A percentile compares a stretch with the other conserved stretches of the same genome.
These are phyloP conservation scores for Arthrobotrys pseudoclavata DNA, from an alignment of 2,329 filamentous ascomycete species.

Conservation along the genomic window DNA sequence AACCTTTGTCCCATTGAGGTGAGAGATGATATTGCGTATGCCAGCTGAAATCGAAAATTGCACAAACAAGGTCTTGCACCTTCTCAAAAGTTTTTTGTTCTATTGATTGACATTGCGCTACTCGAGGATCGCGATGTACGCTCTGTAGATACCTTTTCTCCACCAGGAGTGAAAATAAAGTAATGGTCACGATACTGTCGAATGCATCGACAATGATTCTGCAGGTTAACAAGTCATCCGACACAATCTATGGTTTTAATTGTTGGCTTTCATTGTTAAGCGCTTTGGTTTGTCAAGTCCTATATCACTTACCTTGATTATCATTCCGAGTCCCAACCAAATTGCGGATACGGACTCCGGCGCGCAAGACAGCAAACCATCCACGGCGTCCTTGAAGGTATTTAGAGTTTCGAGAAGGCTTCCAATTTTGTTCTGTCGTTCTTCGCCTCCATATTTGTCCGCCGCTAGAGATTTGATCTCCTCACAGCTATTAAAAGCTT, in stretches of 20 bases:
- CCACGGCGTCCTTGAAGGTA: not conserved
- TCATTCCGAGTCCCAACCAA: constrained; percentile 12
- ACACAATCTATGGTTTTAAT: not conserved
- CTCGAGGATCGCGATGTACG: not conserved
- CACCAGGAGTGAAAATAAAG: constrained; percentile 16
- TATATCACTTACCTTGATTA: not conserved
- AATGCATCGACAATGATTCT: not conserved
- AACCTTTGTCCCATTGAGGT: not conserved
- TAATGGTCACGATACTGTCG: constrained; percentile 38
- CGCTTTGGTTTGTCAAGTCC: too few species aligned
- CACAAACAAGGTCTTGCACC: constrained; percentile 16
- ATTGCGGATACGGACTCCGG: constrained; percentile 10
- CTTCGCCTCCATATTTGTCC: constrained; percentile 4
- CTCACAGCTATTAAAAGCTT: not conserved
- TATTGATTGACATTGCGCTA: not conserved
- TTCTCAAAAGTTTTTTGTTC: constrained; percentile 21
- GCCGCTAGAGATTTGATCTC: not conserved
- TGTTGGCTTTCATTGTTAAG: not conserved
- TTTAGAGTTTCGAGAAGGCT: not conserved
- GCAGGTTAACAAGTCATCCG: not conserved
- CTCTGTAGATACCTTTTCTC: constrained; percentile 19
- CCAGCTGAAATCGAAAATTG: constrained; percentile 37
- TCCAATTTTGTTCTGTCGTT: not conserved
- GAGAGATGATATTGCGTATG: constrained; percentile 30
- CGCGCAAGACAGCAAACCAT: not conserved